Evolutionary conservation across 441 rosid genomes (phyloP).

Genomic region (Jatropha multifida): DNA sequence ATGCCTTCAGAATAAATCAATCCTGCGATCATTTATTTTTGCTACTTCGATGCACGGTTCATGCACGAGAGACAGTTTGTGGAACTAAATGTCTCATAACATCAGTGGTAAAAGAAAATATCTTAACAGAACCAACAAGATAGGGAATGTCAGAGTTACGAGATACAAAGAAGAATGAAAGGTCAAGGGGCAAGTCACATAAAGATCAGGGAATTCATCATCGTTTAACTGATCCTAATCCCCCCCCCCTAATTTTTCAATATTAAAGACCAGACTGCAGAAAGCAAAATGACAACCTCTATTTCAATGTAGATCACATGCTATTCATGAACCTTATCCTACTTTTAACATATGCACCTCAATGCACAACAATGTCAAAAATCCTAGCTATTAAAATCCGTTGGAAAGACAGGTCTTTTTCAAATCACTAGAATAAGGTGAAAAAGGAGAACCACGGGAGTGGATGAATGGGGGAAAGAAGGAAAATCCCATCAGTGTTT

Average conservation of each 20-base stretch:
- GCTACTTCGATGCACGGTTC: not conserved
- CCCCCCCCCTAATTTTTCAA: not conserved
- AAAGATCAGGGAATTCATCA: not conserved
- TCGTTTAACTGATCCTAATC: not conserved
- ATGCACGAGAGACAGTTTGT: not conserved
- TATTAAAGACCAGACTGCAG: not conserved
- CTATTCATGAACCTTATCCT: not conserved
- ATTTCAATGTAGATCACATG: slow-evolving; percentile 3
- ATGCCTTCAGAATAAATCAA: not conserved
- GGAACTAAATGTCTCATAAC: not conserved
- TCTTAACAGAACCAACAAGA: too few species aligned
- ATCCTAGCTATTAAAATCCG: not conserved
- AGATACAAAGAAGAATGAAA: not conserved
- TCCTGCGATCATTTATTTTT: not conserved
- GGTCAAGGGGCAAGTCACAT: not conserved
- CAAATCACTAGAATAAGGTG: not conserved
- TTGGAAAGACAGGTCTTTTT: not conserved
- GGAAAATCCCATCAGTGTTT: not conserved
- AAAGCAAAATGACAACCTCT: not conserved
- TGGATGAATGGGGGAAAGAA: not conserved
- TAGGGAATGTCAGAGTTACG: too few species aligned
- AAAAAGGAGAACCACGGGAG: not conserved
- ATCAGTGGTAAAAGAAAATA: too few species aligned
- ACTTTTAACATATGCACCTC: not conserved
- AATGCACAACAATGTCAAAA: too few species aligned